Conservation (phyloP, 164 flowering plant genomes). For the Malania oleifera region DNA sequence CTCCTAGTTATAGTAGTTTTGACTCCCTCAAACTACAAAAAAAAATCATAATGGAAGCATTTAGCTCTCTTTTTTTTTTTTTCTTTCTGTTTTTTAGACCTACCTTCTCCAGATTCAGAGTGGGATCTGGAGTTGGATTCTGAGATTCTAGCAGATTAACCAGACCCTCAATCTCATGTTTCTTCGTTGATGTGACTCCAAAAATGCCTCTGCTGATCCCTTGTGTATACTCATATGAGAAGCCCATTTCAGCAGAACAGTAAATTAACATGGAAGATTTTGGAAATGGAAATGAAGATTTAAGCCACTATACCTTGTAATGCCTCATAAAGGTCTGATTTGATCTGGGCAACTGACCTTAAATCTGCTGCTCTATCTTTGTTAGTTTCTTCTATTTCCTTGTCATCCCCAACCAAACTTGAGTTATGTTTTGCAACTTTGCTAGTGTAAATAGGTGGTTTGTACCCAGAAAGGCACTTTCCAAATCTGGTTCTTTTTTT, state of each 20-base stretch:
- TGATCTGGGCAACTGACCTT: slow-evolving; percentile 33
- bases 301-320: slow-evolving; percentile 41
- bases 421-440: slow-evolving; percentile 41
- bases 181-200: slow-evolving; percentile 71
- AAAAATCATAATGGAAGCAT: neutral
- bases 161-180: slow-evolving; percentile 61
- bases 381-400: slow-evolving; percentile 4
- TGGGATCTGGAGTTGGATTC: slow-evolving; percentile 82
- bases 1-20: neutral
- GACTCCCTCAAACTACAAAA: neutral
- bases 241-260: slow-evolving; percentile 4
- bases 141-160: slow-evolving; percentile 60
- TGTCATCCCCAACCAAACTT: slow-evolving; percentile 24
- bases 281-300: neutral
- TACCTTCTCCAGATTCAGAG: slow-evolving; percentile 61
- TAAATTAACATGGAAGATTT: neutral
- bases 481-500: slow-evolving; percentile 18
- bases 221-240: slow-evolving; percentile 12
- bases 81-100: too few species aligned
- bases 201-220: slow-evolving; percentile 90
- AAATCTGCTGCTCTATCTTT: neutral
- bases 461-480: slow-evolving; percentile 20
- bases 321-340: slow-evolving; percentile 42
- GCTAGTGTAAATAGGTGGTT: slow-evolving; percentile 18
- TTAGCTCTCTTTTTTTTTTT: slow-evolving; percentile 1